Conservation (phyloP, 129 eudicot genomes). For the Mikania micrantha region DNA sequence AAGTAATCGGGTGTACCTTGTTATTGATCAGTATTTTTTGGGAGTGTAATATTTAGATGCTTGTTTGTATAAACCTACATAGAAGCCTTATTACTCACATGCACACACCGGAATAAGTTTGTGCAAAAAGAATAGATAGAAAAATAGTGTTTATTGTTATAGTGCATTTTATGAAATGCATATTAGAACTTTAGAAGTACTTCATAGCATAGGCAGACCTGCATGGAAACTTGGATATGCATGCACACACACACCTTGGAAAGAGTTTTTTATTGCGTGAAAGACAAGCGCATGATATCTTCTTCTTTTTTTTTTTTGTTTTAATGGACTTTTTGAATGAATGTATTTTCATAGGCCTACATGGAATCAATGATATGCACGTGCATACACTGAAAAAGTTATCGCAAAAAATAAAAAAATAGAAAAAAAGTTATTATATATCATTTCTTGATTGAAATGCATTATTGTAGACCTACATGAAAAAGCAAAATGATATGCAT, state of each 20-base stretch:
- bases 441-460: no score
- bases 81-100: background rate
- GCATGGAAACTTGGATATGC: background rate
- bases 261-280: no score
- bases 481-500: no score
- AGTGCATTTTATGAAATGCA: background rate
- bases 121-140: background rate
- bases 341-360: no score
- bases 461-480: no score
- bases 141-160: background rate
- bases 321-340: no score
- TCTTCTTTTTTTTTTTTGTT: no score
- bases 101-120: background rate
- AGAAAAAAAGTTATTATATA: no score
- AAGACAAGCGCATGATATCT: no score
- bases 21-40: background rate
- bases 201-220: background rate
- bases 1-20: conserved; percentile 25
- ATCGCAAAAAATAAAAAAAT: no score
- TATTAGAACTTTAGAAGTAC: background rate
- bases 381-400: no score
- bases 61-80: background rate
- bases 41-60: background rate
- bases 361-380: no score
- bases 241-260: background rate